Evolutionary conservation across 768 basidiomycete species (phyloP), one percentile per base, ranked within the genome.

Genomic region (Podaxis sp.): DNA sequence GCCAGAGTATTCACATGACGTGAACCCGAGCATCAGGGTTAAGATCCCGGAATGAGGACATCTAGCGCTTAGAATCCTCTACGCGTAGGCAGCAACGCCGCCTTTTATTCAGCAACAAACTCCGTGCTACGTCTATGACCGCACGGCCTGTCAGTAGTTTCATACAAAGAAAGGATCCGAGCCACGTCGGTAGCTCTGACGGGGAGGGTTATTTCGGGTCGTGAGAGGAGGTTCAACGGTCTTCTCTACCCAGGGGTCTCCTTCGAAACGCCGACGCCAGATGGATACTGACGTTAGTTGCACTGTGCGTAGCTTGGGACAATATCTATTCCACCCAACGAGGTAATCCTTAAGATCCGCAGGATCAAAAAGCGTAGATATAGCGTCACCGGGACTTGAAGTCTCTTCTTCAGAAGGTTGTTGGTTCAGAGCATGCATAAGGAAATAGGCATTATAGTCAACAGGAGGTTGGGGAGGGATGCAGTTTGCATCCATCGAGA

Each of bases 241-340:
- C 36, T 56, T 57, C 44, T 63, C 61, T 28, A 63, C 15, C 74
- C 74, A 75, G 1, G 52, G 46, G 59, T 72, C 74, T n/a, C 73
- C 72, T 56, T 68, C 68, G 57, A 70, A 75, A 38, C 67, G 68
- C 52, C 73, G 68, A 48, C 68, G 64, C 74, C 73, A 73, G 48
- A 61, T 58, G 24, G 61, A 53, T 1, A 59, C 62, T 3, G 57
- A 55, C 39, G 68, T 66, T 15, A 75, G 63, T 65, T 75, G 73
- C 2, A 75, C 72, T 44, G 64, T 63, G 53, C 74, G 61, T 61
- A 75, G 58, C 8, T 61, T 66, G 13, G 65, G 70, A 52, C 74
- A 75, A 57, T 74, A 72, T 59, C 74, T 64, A 59, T 69, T 74
- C 74, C 74, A 75, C 12, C 73, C 74, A 28, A 72, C 66, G 4